These are phyloP conservation scores for Malus sieversii DNA, from an alignment of 306 rosid genomes.

Conservation along the genomic window DNA sequence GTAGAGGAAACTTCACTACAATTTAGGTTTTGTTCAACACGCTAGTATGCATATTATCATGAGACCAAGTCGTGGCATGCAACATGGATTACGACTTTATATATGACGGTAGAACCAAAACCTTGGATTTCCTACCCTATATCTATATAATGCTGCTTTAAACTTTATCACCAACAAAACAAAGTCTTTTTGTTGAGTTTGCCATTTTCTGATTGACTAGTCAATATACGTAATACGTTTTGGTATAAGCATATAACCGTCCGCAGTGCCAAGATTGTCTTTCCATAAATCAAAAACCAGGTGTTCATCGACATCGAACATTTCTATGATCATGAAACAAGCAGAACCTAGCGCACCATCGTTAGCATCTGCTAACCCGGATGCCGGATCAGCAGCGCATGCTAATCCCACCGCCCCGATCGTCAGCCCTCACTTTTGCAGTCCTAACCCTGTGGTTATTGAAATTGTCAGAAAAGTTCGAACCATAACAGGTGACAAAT, in stretches of 20 bases:
- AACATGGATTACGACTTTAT: no score
- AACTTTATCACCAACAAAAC: no score
- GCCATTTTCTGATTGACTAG: background rate
- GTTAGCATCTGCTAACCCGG: background rate
- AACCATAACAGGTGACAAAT: conserved; percentile 25
- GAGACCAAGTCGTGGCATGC: no score
- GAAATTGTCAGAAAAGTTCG: conserved; percentile 31
- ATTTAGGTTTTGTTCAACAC: no score
- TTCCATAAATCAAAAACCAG: background rate
- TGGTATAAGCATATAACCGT: background rate
- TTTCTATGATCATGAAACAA: background rate
- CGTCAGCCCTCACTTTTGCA: conserved; percentile 35
- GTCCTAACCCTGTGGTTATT: conserved; percentile 32
- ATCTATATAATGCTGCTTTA: no score
- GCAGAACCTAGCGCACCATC: background rate
- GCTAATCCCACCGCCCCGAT: conserved; percentile 11
- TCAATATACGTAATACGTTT: background rate
- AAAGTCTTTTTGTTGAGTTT: background rate
- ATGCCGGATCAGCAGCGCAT: background rate
- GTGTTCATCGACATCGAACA: background rate
- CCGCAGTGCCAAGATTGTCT: background rate
- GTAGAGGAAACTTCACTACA: no score
- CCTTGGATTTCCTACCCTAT: no score
- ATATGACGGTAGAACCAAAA: no score
- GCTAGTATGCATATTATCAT: no score